Percentiles rank a stretch among this genome's conserved stretches.
phyloP scores from a whole-genome alignment of 2,329 filamentous ascomycete genomes.

The Pseudodiploospora longispora region DNA sequence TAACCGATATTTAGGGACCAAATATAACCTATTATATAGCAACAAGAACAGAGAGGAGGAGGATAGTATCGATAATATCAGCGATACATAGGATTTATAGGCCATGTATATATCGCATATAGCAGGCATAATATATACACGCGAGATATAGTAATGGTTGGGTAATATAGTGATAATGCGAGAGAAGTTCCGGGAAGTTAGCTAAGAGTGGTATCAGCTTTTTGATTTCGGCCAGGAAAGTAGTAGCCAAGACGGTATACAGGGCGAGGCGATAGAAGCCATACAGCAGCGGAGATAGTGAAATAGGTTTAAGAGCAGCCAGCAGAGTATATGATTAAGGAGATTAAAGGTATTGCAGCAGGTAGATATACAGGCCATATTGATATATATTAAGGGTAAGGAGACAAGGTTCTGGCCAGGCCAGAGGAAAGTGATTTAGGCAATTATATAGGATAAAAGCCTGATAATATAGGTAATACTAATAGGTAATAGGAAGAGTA shows the following conservation, averaged over 20 bases:
- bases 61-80: neutral
- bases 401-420: neutral
- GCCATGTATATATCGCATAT: neutral
- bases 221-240: neutral
- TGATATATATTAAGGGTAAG: neutral
- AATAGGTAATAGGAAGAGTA: conserved; percentile 1
- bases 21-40: neutral
- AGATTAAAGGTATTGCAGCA: neutral
- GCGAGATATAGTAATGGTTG: neutral
- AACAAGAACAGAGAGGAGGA: neutral
- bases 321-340: neutral
- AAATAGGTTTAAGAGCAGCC: neutral
- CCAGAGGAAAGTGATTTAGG: neutral
- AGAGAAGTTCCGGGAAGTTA: neutral
- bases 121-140: neutral
- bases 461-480: neutral
- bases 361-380: neutral
- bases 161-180: neutral
- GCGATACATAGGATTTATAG: neutral
- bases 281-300: neutral
- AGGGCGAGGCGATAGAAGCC: neutral
- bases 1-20: neutral
- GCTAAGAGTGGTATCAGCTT: neutral
- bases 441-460: neutral
- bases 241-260: neutral